These are phyloP conservation scores for Artemisia argyi DNA, from an alignment of 129 eudicot genomes.

Conservation along the genomic window DNA sequence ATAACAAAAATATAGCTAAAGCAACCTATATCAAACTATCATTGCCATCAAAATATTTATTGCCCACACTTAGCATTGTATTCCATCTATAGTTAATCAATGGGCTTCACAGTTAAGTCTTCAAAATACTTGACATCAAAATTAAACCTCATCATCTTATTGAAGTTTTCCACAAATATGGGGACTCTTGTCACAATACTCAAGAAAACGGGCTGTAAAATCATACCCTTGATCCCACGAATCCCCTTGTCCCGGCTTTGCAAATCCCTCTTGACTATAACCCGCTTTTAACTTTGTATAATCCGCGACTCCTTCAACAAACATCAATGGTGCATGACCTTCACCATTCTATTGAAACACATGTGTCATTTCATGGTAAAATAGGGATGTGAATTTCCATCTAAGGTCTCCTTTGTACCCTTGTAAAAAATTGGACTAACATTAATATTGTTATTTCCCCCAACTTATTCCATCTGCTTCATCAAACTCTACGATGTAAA, in stretches of 20 bases:
- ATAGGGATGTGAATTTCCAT: too few species aligned
- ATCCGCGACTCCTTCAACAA: conserved; percentile 23
- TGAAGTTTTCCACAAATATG: conserved; percentile 14
- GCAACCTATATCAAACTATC: not conserved
- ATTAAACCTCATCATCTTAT: conserved; percentile 17
- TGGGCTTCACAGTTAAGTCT: conserved; percentile 17
- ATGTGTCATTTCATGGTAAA: conserved; percentile 48
- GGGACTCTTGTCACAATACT: conserved; percentile 15
- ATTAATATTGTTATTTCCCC: conserved; percentile 17
- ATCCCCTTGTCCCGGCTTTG: conserved; percentile 20
- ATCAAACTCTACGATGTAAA: conserved; percentile 7
- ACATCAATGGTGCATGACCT: not conserved
- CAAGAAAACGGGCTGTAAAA: conserved; percentile 23
- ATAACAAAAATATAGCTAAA: not conserved
- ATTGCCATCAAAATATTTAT: too few species aligned
- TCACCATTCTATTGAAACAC: conserved; percentile 43
- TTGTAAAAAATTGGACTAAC: conserved; percentile 12
- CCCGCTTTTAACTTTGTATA: conserved; percentile 6
- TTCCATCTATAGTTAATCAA: conserved; percentile 34
- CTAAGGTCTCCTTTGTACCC: not conserved
- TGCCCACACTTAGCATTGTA: conserved; percentile 33
- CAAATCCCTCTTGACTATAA: not conserved
- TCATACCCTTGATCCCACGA: conserved; percentile 32
- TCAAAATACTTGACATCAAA: conserved; percentile 21
- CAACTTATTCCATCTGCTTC: conserved; percentile 2